These are phyloP conservation scores for Claviceps digitariae DNA, from an alignment of 2,329 filamentous ascomycete species.

Conservation along the genomic window DNA sequence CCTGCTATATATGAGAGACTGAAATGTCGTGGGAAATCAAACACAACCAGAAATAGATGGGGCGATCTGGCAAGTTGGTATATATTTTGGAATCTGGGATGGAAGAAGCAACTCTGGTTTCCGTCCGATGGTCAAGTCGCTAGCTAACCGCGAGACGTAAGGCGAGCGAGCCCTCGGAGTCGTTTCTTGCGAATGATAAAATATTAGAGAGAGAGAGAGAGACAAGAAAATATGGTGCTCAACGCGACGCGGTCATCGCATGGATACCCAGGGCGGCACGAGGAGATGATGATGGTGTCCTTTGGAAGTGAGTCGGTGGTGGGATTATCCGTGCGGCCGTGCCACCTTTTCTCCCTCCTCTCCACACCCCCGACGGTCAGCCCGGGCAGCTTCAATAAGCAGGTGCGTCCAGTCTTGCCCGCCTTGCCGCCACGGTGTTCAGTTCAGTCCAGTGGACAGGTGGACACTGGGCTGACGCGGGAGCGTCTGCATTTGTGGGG, in stretches of 20 bases:
- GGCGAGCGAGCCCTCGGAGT: neutral
- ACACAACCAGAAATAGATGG: neutral
- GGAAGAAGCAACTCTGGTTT: neutral
- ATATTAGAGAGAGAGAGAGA: neutral
- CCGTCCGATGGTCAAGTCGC: neutral
- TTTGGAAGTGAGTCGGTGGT: conserved; percentile 12
- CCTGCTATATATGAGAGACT: conserved; percentile 12
- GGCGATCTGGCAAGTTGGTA: neutral
- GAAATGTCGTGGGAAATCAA: neutral
- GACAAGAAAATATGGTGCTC: neutral
- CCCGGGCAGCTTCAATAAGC: too few species aligned
- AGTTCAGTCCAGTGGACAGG: neutral
- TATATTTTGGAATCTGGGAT: neutral
- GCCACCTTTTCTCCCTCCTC: too few species aligned
- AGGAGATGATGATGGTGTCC: conserved; percentile 4
- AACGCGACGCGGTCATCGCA: neutral
- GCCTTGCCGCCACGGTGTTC: conserved; percentile 22
- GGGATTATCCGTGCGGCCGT: conserved; percentile 19
- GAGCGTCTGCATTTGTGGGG: neutral
- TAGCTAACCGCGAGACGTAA: too few species aligned
- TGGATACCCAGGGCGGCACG: neutral
- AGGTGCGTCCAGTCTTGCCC: neutral
- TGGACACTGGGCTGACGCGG: neutral
- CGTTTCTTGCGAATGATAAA: neutral
- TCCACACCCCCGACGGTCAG: too few species aligned